Percentiles rank a stretch among this genome's conserved stretches.
These are phyloP conservation scores for Apiotrichum montevideense DNA, from an alignment of 1,284 basidiomycete species.

Conservation along the genomic window DNA sequence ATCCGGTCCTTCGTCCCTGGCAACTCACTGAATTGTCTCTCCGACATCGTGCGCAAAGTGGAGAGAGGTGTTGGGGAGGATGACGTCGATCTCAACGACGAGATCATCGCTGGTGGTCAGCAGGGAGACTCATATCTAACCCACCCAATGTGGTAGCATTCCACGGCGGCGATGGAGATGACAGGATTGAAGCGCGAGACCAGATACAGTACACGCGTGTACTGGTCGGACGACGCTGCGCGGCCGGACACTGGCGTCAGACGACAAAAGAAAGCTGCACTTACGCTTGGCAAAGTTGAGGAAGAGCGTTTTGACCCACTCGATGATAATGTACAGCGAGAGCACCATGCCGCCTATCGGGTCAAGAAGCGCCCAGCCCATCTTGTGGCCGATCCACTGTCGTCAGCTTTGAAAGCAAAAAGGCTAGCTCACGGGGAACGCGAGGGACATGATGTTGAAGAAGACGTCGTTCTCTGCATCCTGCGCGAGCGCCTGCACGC, in stretches of 20 bases:
- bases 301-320: conserved; percentile 47
- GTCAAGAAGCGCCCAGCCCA: conserved; percentile 45
- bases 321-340: conserved; percentile 49
- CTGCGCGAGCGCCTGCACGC: conserved; percentile 47
- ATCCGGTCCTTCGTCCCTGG: neutral
- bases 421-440: conserved; percentile 50
- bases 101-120: conserved; percentile 38
- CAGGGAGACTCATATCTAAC: neutral
- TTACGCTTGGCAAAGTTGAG: conserved; percentile 48
- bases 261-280: neutral
- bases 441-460: conserved; percentile 54
- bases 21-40: conserved; percentile 45
- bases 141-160: conserved; percentile 48
- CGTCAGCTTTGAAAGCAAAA: conserved; percentile 16
- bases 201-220: conserved; percentile 49
- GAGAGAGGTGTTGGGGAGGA: conserved; percentile 47
- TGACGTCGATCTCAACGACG: conserved; percentile 50
- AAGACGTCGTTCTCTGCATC: conserved; percentile 54
- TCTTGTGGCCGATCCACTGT: conserved; percentile 38
- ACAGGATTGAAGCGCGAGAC: conserved; percentile 48
- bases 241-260: conserved; percentile 34
- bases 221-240: conserved; percentile 34
- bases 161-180: conserved; percentile 41
- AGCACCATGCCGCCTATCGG: conserved; percentile 50
- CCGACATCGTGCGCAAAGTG: conserved; percentile 50